Base-by-base conservation (phyloP, 1,284 basidiomycete genomes). In the Pyrrhoderma noxium region DNA sequence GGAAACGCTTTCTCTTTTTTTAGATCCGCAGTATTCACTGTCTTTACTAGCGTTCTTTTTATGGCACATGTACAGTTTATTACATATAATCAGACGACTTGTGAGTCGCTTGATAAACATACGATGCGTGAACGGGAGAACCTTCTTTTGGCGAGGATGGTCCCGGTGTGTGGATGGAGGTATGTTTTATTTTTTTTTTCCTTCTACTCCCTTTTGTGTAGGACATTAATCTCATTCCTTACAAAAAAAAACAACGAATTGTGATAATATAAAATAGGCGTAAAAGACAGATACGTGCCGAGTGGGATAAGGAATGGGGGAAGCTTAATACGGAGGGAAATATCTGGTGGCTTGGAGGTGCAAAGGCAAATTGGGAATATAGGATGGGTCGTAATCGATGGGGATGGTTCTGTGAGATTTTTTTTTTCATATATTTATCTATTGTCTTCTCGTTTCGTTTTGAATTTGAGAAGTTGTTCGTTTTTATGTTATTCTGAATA, bases 301-400 rank as follows among this genome's bases (percentile, higher is more conserved):
- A 72, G 27, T 93, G 89, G 85, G 80, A 92, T 59, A 60, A 65
- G 4, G 82, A 89, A 57, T 93, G 89, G 89, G 91, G 92, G 0
- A 61, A 69, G 22, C 71, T 85, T 1, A 73, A 74, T 4, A 75
- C 66, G 19, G 89, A 93, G 61, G 91, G 86, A 0, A 85, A 93
- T 63, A 65, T 91, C 3, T 95, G 90, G 90, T 93, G 88, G 87
- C 67, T 83, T 35, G 91, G 82, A 13, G 76, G 72, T 58, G 56
- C 57, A 39, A 62, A 71, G 18, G 66, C 65, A 37, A 89, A 85
- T 57, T 93, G 87, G 87, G 75, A 77, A 59, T 74, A 77, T 48
- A 80, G 84, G 22, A 91, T 93, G 86, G 90, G 90, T 4, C 62
- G 61, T 38, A 73, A 67, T 52, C 64, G 67, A 51, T 72, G 74